Evolutionary conservation across 2,329 filamentous ascomycete genomes (phyloP).

Genomic region (Sporothrix curviconia): DNA sequence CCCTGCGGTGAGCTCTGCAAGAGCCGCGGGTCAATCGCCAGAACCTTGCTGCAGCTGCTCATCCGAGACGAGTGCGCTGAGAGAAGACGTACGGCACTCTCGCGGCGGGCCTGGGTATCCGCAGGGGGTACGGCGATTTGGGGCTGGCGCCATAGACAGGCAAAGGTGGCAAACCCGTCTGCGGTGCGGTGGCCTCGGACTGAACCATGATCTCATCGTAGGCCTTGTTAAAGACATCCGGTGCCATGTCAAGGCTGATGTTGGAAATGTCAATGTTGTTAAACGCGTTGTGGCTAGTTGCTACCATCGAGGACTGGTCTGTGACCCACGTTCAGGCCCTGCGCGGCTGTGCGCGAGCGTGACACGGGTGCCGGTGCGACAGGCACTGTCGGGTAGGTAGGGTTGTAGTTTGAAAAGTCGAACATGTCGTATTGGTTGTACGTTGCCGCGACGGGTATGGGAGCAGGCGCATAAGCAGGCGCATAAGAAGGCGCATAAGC

Average conservation of each 20-base stretch:
- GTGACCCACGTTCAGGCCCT: too few species aligned
- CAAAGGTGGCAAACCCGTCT: neutral
- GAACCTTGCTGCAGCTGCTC: neutral
- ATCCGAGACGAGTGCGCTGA: neutral
- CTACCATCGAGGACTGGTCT: too few species aligned
- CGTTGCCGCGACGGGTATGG: too few species aligned
- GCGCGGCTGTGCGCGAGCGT: too few species aligned
- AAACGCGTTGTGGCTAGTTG: too few species aligned
- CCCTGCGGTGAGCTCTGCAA: neutral
- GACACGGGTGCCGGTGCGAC: too few species aligned
- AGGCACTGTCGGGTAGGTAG: too few species aligned
- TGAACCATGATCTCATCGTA: neutral
- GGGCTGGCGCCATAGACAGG: neutral
- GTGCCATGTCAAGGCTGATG: neutral
- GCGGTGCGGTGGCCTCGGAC: neutral
- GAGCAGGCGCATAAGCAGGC: too few species aligned
- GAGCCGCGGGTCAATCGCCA: conserved; percentile 1
- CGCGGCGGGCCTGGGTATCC: conserved; percentile 12
- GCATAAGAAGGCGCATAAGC: too few species aligned
- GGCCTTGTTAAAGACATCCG: neutral
- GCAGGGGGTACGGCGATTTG: conserved; percentile 5
- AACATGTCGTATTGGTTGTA: too few species aligned
- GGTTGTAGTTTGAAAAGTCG: too few species aligned
- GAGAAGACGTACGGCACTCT: neutral
- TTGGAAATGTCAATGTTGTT: neutral